Base-by-base conservation (phyloP, 305 asterid species). In the Salvia sclarea region DNA sequence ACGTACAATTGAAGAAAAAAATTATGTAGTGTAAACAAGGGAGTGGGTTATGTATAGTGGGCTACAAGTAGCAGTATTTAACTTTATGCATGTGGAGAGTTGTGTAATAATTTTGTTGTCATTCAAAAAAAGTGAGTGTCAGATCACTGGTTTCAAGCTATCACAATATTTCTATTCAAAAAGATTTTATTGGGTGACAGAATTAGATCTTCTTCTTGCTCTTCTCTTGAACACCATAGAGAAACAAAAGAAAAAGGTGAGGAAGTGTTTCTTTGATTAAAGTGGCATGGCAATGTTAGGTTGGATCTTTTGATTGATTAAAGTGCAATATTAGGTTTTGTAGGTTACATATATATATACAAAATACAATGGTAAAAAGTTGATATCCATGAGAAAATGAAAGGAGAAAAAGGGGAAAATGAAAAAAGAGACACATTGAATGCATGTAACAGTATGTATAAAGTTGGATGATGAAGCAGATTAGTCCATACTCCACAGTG, bases 111-210 rank as follows among this genome's bases (percentile, higher is more conserved):
- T 47, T 60, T 65, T 73, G 63, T 66, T 31, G 70, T 62, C 49
- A 31, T 68, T 43, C 16, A 53, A 74, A 64, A 55, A 61, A 61
- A 66, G 74, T 41, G 41, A 60, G 50, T 74, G 78, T 74, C 78
- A 74, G 78, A 67, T 61, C 66, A 22, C 72, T 66, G 61, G 33
- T 66, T 66, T 66, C 69, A 59, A 71, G 61, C 16, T 50, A 66
- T 40, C 68, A 59, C 22, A 16, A 58, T 6, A 54, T 56, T 47
- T 45, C 14, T 18, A n/a, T 54, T 75, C 67, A 43, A 61, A 67
- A 68, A 75, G 67, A 75, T 75, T 75, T 68, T 35, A 54, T 74
- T 63, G 49, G 64, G 68, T 13, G 33, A 35, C 62, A 45, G 0
- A n/a, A 21, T 6, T 21, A 68, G 75, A 75, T 75, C 49, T 62